Percentiles rank a stretch among this genome's conserved stretches.
These are phyloP conservation scores for Breviolum minutum DNA, from an alignment of 73 alveolate genomes.

Conservation along the genomic window DNA sequence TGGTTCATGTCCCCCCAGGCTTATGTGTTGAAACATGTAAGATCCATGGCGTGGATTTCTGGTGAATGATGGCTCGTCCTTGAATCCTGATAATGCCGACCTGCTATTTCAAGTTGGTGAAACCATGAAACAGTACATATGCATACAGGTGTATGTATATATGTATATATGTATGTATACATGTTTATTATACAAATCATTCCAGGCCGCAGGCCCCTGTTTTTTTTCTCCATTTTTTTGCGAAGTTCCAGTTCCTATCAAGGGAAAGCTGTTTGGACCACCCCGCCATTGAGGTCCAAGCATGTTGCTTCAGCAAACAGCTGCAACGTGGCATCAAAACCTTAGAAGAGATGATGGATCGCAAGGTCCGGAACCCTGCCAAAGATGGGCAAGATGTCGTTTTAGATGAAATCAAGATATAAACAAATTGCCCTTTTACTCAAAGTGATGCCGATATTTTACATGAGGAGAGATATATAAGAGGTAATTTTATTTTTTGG, in stretches of 20 bases:
- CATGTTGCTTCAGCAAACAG: constrained; percentile 93
- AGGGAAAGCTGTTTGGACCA: too few species aligned
- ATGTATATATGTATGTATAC: background rate
- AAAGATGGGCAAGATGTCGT: too few species aligned
- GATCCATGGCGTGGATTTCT: too few species aligned
- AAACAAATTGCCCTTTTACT: too few species aligned
- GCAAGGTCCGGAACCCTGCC: background rate
- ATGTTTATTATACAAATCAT: background rate
- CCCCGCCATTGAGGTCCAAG: constrained; percentile 57
- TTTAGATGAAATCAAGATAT: background rate
- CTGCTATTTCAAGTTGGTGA: too few species aligned
- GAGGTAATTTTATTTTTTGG: too few species aligned
- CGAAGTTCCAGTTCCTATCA: background rate
- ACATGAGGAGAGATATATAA: background rate
- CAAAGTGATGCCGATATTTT: background rate
- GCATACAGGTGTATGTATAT: too few species aligned
- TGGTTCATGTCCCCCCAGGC: too few species aligned
- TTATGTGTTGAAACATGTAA: too few species aligned
- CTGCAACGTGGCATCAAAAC: constrained; percentile 80
- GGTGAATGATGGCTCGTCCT: too few species aligned
- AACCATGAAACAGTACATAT: too few species aligned
- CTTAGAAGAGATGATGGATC: constrained; percentile 85
- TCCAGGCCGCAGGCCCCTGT: background rate
- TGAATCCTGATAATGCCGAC: too few species aligned
- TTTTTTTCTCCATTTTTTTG: background rate